Conservation (phyloP, 2,329 filamentous ascomycete genomes). For the Ophiostoma tasmaniense region DNA sequence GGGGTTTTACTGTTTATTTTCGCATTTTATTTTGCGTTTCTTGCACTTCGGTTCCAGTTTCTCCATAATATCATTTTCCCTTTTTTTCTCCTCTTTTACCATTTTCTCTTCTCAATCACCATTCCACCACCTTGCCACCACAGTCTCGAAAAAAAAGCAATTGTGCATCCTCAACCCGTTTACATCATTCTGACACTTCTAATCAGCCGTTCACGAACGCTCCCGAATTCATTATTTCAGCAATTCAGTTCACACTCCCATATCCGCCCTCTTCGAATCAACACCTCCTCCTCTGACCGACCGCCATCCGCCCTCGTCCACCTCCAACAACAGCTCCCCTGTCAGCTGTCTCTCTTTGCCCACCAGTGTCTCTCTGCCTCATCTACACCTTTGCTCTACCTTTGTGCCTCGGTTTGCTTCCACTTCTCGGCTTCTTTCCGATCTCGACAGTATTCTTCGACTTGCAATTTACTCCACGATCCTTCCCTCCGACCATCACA, state of each 20-base stretch:
- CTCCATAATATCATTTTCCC: conserved; percentile 8
- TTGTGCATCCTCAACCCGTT: background rate
- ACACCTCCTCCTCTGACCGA: background rate
- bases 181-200: background rate
- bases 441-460: background rate
- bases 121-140: background rate
- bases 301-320: background rate
- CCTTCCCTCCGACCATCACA: background rate
- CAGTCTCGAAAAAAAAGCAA: conserved; percentile 5
- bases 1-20: background rate
- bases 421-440: background rate
- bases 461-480: background rate
- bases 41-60: conserved; percentile 1
- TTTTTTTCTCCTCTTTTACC: conserved; percentile 10
- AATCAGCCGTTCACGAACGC: background rate
- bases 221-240: background rate
- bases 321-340: background rate
- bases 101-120: conserved; percentile 10
- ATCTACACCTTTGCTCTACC: background rate
- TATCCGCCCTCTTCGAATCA: background rate
- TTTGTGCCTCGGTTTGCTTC: background rate
- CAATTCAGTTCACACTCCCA: background rate
- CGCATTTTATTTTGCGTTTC: background rate
- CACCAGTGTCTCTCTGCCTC: background rate
- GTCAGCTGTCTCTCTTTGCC: background rate